A percentile compares a stretch with the other conserved stretches of the same genome.
Evolutionary conservation across 176 grass and related monocot species (phyloP).

Genomic region (Musa schizocarpa): DNA sequence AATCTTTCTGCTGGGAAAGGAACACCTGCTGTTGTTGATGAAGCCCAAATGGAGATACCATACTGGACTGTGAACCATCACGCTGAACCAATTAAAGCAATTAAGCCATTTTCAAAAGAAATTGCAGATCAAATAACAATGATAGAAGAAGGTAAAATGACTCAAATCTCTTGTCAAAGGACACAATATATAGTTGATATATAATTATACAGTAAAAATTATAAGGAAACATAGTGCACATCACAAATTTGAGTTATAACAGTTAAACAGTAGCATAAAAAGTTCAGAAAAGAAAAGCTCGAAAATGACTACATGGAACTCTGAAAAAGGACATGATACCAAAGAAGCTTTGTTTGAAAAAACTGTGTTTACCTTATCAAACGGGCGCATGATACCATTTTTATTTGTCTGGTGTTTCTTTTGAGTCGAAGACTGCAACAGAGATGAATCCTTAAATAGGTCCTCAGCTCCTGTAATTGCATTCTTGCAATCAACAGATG

Average conservation of each 20-base stretch:
- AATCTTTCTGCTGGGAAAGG: conserved; percentile 32
- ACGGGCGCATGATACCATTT: conserved; percentile 46
- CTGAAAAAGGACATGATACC: background rate
- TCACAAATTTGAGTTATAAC: too few species aligned
- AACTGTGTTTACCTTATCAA: conserved; percentile 35
- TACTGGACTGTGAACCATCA: conserved; percentile 31
- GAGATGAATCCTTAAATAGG: conserved; percentile 26
- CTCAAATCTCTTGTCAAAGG: background rate
- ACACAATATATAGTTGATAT: background rate
- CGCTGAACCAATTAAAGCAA: conserved; percentile 8
- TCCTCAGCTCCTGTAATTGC: conserved; percentile 21
- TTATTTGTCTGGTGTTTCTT: conserved; percentile 25
- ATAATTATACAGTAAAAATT: background rate
- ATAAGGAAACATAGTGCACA: background rate
- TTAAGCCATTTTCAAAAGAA: background rate
- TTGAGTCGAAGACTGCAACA: background rate
- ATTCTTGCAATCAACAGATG: conserved; percentile 23
- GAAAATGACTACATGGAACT: background rate
- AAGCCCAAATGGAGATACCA: conserved; percentile 30
- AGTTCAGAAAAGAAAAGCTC: background rate
- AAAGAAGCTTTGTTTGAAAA: background rate
- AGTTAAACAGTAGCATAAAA: too few species aligned
- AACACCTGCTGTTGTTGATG: conserved; percentile 35
- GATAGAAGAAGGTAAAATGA: background rate
- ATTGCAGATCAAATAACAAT: background rate